Evolutionary conservation across 805 yeast species (phyloP).

Genomic region (Yarrowia porcina): DNA sequence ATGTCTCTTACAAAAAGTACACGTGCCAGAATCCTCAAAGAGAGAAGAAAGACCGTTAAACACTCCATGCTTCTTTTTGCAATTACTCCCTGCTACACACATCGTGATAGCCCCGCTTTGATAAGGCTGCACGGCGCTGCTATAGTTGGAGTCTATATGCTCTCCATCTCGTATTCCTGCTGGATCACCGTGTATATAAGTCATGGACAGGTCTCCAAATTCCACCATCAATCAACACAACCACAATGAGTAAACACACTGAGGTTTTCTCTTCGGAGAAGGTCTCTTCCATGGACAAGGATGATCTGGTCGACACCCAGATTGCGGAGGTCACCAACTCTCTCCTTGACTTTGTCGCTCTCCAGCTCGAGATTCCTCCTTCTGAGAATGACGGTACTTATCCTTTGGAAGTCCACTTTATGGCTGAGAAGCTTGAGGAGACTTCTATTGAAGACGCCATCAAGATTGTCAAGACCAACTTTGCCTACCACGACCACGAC

Average conservation of each 20-base stretch:
- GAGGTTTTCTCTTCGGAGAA: slow-evolving; percentile 13
- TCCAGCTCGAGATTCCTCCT: slow-evolving; percentile 7
- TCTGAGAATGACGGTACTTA: background rate
- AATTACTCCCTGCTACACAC: background rate
- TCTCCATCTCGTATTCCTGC: background rate
- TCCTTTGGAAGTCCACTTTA: slow-evolving; percentile 36
- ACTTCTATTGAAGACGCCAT: slow-evolving; percentile 42
- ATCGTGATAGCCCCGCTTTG: background rate
- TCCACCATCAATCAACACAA: background rate
- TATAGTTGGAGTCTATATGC: background rate
- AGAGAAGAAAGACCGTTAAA: no score
- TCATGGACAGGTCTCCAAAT: background rate
- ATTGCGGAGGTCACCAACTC: background rate
- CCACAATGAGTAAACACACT: background rate
- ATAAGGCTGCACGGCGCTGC: background rate
- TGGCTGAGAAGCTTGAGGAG: slow-evolving; percentile 43
- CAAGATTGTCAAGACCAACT: slow-evolving; percentile 42
- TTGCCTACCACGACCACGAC: slow-evolving; percentile 47
- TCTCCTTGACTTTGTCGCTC: slow-evolving; percentile 3
- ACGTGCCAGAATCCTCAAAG: background rate
- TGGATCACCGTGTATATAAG: background rate
- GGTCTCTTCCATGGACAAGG: background rate
- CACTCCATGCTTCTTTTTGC: background rate
- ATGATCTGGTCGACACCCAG: background rate
- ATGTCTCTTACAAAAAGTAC: no score